Conservation (phyloP, 1,284 basidiomycete genomes). For the Calocybe gambosa region DNA sequence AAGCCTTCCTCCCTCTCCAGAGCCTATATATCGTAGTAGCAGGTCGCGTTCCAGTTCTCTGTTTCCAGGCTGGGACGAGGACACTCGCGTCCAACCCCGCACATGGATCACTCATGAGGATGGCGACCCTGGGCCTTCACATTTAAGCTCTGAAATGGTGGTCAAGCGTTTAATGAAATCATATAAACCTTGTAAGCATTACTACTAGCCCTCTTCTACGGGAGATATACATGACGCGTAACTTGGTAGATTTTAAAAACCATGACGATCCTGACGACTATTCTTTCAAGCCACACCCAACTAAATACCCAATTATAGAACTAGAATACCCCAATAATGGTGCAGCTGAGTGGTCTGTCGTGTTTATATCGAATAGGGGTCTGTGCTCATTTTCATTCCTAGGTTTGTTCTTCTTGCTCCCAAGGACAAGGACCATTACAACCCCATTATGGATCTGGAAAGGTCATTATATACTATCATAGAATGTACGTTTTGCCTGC, state of each 20-base stretch:
- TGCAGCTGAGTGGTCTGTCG: constrained; percentile 54
- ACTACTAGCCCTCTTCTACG: neutral
- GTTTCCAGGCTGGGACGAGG: constrained; percentile 29
- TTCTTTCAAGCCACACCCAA: constrained; percentile 55
- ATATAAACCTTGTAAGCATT: constrained; percentile 58
- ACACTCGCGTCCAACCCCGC: constrained; percentile 24
- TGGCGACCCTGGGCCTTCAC: constrained; percentile 41
- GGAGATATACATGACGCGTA: constrained; percentile 5
- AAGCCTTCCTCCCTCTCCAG: constrained; percentile 35
- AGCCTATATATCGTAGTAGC: constrained; percentile 43
- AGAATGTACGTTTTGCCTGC: constrained; percentile 41
- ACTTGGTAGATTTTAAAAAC: constrained; percentile 55
- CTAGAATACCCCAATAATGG: constrained; percentile 68
- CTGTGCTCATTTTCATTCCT: neutral
- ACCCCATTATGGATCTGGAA: constrained; percentile 70
- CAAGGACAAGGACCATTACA: constrained; percentile 75
- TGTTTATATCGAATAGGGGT: neutral
- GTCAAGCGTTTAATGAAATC: constrained; percentile 53
- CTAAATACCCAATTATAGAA: constrained; percentile 50
- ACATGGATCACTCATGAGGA: constrained; percentile 47
- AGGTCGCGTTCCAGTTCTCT: constrained; percentile 46
- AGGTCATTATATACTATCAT: constrained; percentile 60
- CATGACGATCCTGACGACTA: constrained; percentile 50
- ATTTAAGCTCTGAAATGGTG: constrained; percentile 57
- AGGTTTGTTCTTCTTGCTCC: constrained; percentile 70